Percentiles rank a stretch among this genome's conserved stretches.
Conservation (phyloP, 352 stramenopile species). For the Hyaloperonospora brassicae region DNA sequence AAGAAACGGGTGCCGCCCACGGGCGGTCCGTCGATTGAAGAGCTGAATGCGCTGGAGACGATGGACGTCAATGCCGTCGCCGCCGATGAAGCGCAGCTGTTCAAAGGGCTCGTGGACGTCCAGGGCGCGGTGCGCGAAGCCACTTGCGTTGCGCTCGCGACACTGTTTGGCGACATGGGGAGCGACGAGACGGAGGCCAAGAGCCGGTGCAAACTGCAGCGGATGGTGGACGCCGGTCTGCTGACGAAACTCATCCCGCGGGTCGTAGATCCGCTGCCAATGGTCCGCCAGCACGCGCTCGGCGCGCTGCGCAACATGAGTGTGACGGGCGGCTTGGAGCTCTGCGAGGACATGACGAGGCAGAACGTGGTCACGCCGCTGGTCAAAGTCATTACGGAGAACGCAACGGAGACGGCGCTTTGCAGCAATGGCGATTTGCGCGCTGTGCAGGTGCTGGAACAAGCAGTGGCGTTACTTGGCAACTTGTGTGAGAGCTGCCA, state of each 20-base stretch:
- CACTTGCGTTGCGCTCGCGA: conserved; percentile 77
- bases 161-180: conserved; percentile 70
- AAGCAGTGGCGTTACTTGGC: conserved; percentile 64
- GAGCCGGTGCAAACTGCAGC: conserved; percentile 57
- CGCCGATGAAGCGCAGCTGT: conserved; percentile 56
- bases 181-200: conserved; percentile 46
- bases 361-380: conserved; percentile 74
- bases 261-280: conserved; percentile 75
- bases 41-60: conserved; percentile 47
- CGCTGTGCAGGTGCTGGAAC: conserved; percentile 68
- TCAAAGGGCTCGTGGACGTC: conserved; percentile 60
- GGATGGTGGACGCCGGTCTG: conserved; percentile 72
- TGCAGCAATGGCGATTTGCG: conserved; percentile 56
- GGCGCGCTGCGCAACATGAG: conserved; percentile 83
- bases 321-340: conserved; percentile 73
- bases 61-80: conserved; percentile 40
- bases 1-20: conserved; percentile 70
- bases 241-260: conserved; percentile 76
- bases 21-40: conserved; percentile 41
- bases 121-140: conserved; percentile 79
- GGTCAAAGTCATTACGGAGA: conserved; percentile 62
- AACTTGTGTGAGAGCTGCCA: conserved; percentile 83
- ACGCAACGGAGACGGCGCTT: conserved; percentile 42
- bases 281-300: conserved; percentile 77
- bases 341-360: conserved; percentile 72